Conservation (phyloP, 495 filamentous ascomycete genomes). For the Aspergillus diversus region DNA sequence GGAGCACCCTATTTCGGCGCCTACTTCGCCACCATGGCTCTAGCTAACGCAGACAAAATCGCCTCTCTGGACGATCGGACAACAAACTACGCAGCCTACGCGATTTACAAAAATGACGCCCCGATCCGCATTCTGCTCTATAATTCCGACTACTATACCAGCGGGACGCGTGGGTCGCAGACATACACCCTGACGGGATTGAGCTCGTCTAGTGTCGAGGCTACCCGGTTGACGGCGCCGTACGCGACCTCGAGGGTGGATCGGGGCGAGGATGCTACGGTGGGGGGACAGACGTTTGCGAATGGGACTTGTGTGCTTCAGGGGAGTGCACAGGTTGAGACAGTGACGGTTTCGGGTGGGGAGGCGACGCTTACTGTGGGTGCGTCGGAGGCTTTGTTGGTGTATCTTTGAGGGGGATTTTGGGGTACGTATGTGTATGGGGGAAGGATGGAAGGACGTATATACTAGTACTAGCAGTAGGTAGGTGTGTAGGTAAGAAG, state of each 20-base stretch:
- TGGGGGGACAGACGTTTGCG: conserved; percentile 58
- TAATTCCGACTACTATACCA: conserved; percentile 61
- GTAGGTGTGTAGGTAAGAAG: too few relatives aligned
- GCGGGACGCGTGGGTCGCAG: conserved; percentile 48
- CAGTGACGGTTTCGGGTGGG: conserved; percentile 40
- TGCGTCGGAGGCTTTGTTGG: conserved; percentile 58
- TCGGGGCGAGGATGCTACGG: conserved; percentile 46
- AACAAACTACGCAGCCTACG: conserved; percentile 55
- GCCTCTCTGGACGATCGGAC: conserved; percentile 54
- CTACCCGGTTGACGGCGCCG: conserved; percentile 58
- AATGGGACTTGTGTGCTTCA: conserved; percentile 54
- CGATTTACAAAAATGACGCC: conserved; percentile 43
- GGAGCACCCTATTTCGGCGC: conserved; percentile 63
- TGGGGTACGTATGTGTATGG: too few relatives aligned
- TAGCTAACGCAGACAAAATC: conserved; percentile 55
- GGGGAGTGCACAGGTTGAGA: conserved; percentile 50
- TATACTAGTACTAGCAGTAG: too few relatives aligned
- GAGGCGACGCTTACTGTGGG: conserved; percentile 50
- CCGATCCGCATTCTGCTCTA: conserved; percentile 53
- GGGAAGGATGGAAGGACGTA: too few relatives aligned
- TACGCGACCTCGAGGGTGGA: conserved; percentile 55
- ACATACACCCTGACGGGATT: conserved; percentile 52
- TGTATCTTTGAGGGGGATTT: conserved; percentile 44
- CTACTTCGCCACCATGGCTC: conserved; percentile 54
- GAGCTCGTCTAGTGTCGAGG: conserved; percentile 37